Evolutionary conservation across 768 basidiomycete genomes (phyloP).

Genomic region (Zangia roseola): DNA sequence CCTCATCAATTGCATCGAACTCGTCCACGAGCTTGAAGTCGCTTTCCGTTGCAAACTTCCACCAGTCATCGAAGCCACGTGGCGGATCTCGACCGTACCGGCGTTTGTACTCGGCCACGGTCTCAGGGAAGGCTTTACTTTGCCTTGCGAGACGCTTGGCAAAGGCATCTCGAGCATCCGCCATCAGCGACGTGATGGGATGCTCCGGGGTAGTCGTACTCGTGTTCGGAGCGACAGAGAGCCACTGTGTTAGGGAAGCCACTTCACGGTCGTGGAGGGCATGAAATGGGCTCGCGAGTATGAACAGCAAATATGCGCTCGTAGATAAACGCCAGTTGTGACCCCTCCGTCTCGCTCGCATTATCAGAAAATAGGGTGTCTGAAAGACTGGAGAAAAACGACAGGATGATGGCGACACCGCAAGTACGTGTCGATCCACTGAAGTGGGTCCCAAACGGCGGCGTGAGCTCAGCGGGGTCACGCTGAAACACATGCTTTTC

Average conservation of each 20-base stretch:
- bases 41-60: conserved; percentile 70
- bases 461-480: no score
- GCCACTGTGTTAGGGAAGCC: conserved; percentile 5
- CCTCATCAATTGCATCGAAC: conserved; percentile 73
- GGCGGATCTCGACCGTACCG: conserved; percentile 83
- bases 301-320: conserved; percentile 45
- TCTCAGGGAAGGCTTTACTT: conserved; percentile 74
- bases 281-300: conserved; percentile 47
- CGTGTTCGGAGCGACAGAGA: conserved; percentile 14
- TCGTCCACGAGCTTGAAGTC: conserved; percentile 84
- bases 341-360: no score
- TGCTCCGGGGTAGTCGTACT: conserved; percentile 40
- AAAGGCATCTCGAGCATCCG: conserved; percentile 74
- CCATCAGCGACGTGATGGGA: conserved; percentile 84
- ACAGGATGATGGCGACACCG: no score
- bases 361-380: no score
- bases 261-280: conserved; percentile 29
- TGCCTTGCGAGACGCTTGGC: conserved; percentile 65
- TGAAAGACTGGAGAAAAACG: no score
- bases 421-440: no score
- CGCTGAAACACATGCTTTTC: no score
- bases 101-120: conserved; percentile 77
- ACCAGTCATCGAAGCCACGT: conserved; percentile 91
- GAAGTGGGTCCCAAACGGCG: no score
- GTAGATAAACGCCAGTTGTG: conserved; percentile 15